Evolutionary conservation across 208 protist species (phyloP), one percentile per base, ranked within the genome.

Genomic region (Acanthamoeba comandoni): DNA sequence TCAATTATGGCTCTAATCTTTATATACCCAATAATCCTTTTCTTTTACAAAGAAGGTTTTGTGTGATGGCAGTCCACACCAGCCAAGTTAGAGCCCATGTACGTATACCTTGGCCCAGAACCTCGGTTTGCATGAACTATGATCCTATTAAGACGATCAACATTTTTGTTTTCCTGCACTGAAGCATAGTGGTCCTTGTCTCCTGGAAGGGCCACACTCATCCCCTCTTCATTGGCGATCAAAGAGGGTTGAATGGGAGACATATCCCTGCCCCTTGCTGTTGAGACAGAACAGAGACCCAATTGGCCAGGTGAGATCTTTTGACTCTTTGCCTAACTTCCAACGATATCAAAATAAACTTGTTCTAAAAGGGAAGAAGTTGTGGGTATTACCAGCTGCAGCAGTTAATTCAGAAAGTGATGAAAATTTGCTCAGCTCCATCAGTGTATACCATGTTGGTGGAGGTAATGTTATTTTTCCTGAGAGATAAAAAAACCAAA

Each of bases 371-470:
- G 79, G 53, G 58, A 82, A 8, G 22, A n/a, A 79, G 39, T 2
- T 22, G 31, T 24, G 7, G 31, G 35, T 86, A 22, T n/a, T 31
- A 15, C 9, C 51, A 11, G 35, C 31, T 4, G 62, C 58, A 2
- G 11, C 24, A 48, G 43, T 35, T 22, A 73, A 39, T 24, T 26
- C 49, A 12, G 84, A 29, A 5, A 79, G 64, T 3, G 65, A 57
- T 5, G 82, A 48, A 43, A 35, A 79, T 11, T 52, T 49, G 51
- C 31, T 7, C 15, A 91, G 51, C 84, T 91, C 84, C 62, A 49
- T 35, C n/a, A 91, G 62, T 31, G 62, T 15, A 19, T 75, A 75
- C 84, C 84, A 91, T 12, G 84, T 91, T 17, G 84, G 84, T 7
- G 84, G 84, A 80, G 84, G 49, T 5, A 91, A 49, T 9, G 12